Evolutionary conservation across 2,329 filamentous ascomycete genomes (phyloP).

Genomic region (Botrytis squamosa): DNA sequence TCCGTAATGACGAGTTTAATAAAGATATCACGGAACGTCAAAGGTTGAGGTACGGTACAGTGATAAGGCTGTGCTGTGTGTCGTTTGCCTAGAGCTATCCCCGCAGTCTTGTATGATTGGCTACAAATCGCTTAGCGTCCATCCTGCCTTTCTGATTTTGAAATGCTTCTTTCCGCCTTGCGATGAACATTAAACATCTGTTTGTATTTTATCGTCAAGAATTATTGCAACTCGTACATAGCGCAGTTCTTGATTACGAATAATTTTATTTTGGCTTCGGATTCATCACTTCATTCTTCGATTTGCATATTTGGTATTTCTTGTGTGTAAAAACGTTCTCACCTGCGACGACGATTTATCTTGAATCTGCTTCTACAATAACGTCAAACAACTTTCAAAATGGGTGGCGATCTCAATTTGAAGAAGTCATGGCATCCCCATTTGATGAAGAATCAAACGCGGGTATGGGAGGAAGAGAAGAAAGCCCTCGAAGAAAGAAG

Average conservation of each 20-base stretch:
- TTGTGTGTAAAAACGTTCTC: neutral
- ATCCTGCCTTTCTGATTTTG: neutral
- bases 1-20: neutral
- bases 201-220: slow-evolving; percentile 3
- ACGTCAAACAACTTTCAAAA: slow-evolving; percentile 48
- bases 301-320: neutral
- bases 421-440: slow-evolving; percentile 95
- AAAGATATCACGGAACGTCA: neutral
- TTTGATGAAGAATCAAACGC: slow-evolving; percentile 84
- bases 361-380: neutral
- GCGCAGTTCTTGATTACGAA: neutral
- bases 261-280: neutral
- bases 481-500: slow-evolving; percentile 94
- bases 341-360: too few species aligned
- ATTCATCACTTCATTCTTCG: neutral
- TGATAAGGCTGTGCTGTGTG: slow-evolving; percentile 23
- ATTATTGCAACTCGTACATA: neutral
- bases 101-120: slow-evolving; percentile 15
- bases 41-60: slow-evolving; percentile 11
- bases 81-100: slow-evolving; percentile 12
- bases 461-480: slow-evolving; percentile 88
- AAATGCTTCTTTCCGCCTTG: slow-evolving; percentile 9
- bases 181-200: neutral
- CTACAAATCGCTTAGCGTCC: slow-evolving; percentile 2
- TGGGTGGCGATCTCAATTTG: slow-evolving; percentile 93